Evolutionary conservation across 139 green algal species (phyloP).

Genomic region (Asterochloris sp.): DNA sequence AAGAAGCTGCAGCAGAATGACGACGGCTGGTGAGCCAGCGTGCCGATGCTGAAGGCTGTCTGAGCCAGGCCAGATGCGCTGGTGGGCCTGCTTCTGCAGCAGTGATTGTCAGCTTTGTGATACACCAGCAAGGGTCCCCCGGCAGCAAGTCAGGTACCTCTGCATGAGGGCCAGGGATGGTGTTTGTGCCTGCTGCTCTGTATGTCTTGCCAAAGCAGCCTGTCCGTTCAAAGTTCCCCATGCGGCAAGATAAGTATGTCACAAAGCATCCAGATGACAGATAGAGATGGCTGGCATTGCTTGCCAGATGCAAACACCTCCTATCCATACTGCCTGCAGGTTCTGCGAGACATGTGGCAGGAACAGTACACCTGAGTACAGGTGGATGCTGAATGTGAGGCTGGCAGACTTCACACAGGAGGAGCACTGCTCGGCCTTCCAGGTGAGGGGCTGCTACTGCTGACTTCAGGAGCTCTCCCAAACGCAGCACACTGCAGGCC

Average conservation of each 20-base stretch:
- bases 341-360: constrained; percentile 49
- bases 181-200: neutral
- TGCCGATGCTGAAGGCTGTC: neutral
- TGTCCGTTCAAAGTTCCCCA: neutral
- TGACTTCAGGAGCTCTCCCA: neutral
- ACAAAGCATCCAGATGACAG: neutral
- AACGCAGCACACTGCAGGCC: neutral
- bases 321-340: constrained; percentile 12
- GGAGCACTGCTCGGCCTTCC: constrained; percentile 53
- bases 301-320: neutral
- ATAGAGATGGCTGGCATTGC: neutral
- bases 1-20: constrained; percentile 74
- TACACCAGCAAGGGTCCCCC: neutral
- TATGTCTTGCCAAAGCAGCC: neutral
- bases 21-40: constrained; percentile 11
- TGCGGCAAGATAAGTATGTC: neutral
- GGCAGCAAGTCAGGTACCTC: neutral
- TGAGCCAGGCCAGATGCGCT: neutral
- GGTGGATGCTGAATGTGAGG: constrained; percentile 49
- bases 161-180: neutral
- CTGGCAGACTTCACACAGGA: constrained; percentile 50
- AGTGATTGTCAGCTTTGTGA: neutral
- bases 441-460: constrained; percentile 5
- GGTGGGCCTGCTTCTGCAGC: neutral
- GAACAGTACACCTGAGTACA: constrained; percentile 32